These are phyloP conservation scores for Tulasnella sp. DNA, from an alignment of 768 basidiomycete genomes.

Conservation along the genomic window DNA sequence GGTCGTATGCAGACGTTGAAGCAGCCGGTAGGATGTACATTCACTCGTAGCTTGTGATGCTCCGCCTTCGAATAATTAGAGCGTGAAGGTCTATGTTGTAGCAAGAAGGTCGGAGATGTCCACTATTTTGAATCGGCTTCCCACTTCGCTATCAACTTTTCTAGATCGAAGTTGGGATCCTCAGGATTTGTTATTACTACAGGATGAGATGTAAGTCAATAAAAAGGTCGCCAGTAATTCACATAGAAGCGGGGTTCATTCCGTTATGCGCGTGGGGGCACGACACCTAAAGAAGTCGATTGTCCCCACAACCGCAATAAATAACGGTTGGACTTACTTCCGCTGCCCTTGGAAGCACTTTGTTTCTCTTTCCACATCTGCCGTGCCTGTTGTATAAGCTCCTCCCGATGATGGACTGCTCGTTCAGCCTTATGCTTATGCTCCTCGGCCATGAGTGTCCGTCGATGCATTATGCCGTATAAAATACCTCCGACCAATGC, in stretches of 20 bases:
- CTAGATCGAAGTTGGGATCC: slow-evolving; percentile 90
- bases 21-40: too few species aligned
- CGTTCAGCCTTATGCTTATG: slow-evolving; percentile 66
- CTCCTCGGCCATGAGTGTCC: slow-evolving; percentile 73
- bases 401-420: slow-evolving; percentile 61
- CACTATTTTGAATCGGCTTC: slow-evolving; percentile 21
- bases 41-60: too few species aligned
- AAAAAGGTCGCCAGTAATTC: too few species aligned
- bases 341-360: slow-evolving; percentile 36
- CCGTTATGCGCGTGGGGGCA: too few species aligned
- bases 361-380: slow-evolving; percentile 82
- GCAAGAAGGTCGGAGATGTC: background rate
- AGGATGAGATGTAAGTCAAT: background rate
- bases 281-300: too few species aligned
- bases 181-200: slow-evolving; percentile 89
- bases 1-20: too few species aligned
- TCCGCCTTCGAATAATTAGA: too few species aligned
- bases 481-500: slow-evolving; percentile 77
- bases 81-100: background rate
- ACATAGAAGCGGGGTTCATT: too few species aligned
- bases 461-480: slow-evolving; percentile 89
- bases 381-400: slow-evolving; percentile 75
- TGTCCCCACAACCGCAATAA: too few species aligned
- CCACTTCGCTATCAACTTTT: slow-evolving; percentile 48
- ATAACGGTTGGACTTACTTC: slow-evolving; percentile 38